Percentiles rank a stretch among this genome's conserved stretches.
Conservation (phyloP, 2,329 filamentous ascomycete species). For the Claviceps arundinis region DNA sequence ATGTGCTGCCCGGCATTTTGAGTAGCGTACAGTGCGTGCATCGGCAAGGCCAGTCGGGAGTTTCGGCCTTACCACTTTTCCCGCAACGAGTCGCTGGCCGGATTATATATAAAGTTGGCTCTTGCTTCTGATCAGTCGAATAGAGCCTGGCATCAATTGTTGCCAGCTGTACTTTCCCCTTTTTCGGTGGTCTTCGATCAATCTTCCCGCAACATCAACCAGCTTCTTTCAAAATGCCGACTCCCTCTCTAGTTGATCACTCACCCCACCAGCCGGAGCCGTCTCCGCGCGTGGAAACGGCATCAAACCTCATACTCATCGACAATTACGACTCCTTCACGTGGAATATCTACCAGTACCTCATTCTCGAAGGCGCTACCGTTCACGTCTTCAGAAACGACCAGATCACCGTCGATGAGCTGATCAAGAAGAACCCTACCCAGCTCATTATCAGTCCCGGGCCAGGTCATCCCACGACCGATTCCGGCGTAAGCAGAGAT, state of each 20-base stretch:
- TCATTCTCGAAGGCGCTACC: conserved; percentile 85
- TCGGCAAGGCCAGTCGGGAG: background rate
- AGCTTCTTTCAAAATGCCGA: conserved; percentile 28
- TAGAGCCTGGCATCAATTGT: background rate
- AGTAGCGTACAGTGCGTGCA: background rate
- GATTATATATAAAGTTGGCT: background rate
- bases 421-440: conserved; percentile 74
- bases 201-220: background rate
- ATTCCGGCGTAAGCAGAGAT: conserved; percentile 86
- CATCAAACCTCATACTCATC: conserved; percentile 85
- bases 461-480: conserved; percentile 79
- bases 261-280: conserved; percentile 76
- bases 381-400: conserved; percentile 90
- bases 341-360: conserved; percentile 98
- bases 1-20: background rate
- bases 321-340: conserved; percentile 99
- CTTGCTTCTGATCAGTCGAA: background rate
- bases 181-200: background rate
- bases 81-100: too few relatives aligned
- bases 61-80: background rate
- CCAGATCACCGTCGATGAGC: conserved; percentile 71
- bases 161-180: background rate
- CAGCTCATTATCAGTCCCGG: conserved; percentile 92
- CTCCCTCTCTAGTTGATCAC: conserved; percentile 52
- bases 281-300: conserved; percentile 58